Evolutionary conservation across 148 eudicot species (phyloP).

Genomic region (Vaccinium vitisidaea): DNA sequence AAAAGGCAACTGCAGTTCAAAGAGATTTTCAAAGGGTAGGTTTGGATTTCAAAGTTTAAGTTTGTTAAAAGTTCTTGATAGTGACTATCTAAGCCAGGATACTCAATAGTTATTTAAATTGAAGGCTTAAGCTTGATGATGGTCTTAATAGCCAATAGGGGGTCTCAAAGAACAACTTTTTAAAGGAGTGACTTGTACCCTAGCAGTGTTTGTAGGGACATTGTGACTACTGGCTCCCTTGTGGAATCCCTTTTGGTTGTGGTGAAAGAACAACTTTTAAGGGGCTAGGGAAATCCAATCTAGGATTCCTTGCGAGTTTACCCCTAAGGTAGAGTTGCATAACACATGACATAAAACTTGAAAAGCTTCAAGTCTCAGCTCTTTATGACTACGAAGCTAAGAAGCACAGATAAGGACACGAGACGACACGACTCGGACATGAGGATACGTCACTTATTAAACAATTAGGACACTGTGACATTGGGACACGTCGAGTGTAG

Average conservation of each 20-base stretch:
- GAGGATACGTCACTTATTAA: neutral
- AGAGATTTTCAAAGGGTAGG: neutral
- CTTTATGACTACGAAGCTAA: neutral
- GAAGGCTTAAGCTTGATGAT: neutral
- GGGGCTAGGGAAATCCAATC: neutral
- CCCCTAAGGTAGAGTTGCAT: neutral
- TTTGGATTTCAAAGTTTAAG: neutral
- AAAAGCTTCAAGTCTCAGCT: neutral
- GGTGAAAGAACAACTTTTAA: conserved; percentile 1
- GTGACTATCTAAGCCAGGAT: neutral
- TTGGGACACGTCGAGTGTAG: neutral
- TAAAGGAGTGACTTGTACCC: neutral
- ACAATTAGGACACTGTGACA: neutral
- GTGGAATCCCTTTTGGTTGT: neutral
- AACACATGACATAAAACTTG: neutral
- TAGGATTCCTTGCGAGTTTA: conserved; percentile 3
- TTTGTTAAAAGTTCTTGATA: neutral
- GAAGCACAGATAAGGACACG: neutral
- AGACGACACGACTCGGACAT: neutral
- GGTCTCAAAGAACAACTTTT: conserved; percentile 3
- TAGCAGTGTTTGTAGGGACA: neutral
- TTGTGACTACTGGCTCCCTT: neutral
- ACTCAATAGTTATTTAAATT: neutral
- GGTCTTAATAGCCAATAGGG: neutral
- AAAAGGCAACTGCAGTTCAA: neutral